Evolutionary conservation across 2,329 filamentous ascomycete species (phyloP).

Genomic region (Botrytis fabae): DNA sequence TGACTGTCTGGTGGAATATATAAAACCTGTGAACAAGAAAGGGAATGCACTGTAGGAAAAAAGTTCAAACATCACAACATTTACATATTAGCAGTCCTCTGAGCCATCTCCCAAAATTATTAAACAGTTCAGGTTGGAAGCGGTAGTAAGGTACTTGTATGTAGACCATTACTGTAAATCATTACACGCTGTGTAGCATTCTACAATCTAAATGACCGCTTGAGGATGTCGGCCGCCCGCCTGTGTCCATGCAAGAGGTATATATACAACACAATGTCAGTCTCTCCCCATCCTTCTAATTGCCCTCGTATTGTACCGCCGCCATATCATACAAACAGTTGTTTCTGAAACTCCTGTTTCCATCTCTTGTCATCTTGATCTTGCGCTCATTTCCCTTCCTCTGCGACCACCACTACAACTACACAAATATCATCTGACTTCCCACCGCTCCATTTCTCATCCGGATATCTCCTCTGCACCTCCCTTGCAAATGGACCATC

Average conservation of each 20-base stretch:
- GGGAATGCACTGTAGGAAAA: not conserved
- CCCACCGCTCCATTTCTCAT: slow-evolving; percentile 84
- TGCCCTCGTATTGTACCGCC: not conserved
- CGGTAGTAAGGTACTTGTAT: not conserved
- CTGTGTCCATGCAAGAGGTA: not conserved
- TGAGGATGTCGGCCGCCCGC: slow-evolving; percentile 7
- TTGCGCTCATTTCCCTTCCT: slow-evolving; percentile 47
- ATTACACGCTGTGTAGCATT: slow-evolving; percentile 10
- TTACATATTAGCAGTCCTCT: not conserved
- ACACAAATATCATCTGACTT: slow-evolving; percentile 97
- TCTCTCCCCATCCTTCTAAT: not conserved
- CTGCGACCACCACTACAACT: slow-evolving; percentile 74
- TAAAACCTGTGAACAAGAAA: not conserved
- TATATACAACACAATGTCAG: not conserved
- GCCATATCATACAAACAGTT: not conserved
- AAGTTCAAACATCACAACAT: not conserved
- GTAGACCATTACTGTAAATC: not conserved
- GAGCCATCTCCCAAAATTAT: not conserved
- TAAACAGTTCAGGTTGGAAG: not conserved
- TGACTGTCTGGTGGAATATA: not conserved
- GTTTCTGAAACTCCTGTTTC: not conserved
- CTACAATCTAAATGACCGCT: slow-evolving; percentile 17
- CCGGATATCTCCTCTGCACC: slow-evolving; percentile 82
- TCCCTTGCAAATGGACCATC: slow-evolving; percentile 96
- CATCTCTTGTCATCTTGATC: not conserved